Evolutionary conservation across 345 rosid genomes (phyloP).

Genomic region (Gossypium rotundifolium): DNA sequence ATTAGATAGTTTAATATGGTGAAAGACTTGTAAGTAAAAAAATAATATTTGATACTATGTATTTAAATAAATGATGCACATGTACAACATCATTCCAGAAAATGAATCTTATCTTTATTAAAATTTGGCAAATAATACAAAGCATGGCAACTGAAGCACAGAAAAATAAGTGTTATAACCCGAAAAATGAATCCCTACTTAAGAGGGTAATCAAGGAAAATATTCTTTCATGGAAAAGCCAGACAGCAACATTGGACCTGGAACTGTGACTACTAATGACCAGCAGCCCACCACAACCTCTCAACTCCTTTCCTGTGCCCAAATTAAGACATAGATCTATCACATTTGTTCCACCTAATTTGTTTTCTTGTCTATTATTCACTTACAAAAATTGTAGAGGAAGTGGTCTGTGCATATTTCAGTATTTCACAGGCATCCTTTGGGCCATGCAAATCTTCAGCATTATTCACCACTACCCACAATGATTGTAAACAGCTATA

Average conservation of each 20-base stretch:
- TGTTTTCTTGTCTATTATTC: not conserved
- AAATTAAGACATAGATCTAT: not conserved
- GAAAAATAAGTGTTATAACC: not conserved
- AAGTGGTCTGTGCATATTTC: not conserved
- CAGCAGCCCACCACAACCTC: not conserved
- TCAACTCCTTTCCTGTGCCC: not conserved
- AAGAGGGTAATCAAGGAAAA: not conserved
- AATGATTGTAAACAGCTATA: not conserved
- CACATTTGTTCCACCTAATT: not conserved
- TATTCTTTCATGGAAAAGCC: not conserved
- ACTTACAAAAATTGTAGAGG: not conserved
- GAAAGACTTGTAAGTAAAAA: not conserved
- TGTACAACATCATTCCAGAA: not conserved
- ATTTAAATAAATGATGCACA: not conserved
- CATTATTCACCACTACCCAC: not conserved
- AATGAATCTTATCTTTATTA: not conserved
- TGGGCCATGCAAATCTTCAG: not conserved
- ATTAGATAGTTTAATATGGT: not conserved
- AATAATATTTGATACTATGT: not conserved
- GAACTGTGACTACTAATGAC: not conserved
- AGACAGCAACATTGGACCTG: not conserved
- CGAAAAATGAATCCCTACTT: not conserved
- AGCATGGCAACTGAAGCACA: not conserved
- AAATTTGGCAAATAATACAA: not conserved
- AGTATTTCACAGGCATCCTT: not conserved